phyloP scores from a whole-genome alignment of 345 rosid genomes.

The Syzygium aqueum region DNA sequence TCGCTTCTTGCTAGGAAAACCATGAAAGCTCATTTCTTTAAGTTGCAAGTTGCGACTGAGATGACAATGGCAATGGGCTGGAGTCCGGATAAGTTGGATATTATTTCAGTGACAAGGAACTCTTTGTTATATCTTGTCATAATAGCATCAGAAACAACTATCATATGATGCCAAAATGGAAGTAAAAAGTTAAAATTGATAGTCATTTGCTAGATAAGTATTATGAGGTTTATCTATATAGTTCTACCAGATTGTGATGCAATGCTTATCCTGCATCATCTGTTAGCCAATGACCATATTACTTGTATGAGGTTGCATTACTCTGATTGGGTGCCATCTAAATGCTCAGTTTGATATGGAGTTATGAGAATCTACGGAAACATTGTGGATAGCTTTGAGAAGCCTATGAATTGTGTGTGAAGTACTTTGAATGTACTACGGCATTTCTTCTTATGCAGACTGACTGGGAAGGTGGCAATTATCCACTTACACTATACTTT shows the following conservation, averaged over 20 bases:
- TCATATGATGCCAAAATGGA: not conserved
- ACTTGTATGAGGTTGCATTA: not conserved
- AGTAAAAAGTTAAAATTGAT: not conserved
- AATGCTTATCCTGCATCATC: not conserved
- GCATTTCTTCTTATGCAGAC: slow-evolving; percentile 34
- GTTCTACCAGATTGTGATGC: not conserved
- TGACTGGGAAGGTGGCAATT: slow-evolving; percentile 86
- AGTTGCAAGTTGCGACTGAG: not conserved
- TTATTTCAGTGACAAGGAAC: not conserved
- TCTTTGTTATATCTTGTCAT: not conserved
- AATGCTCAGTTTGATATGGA: not conserved
- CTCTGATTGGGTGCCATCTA: not conserved
- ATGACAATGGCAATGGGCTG: not conserved
- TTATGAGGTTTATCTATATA: not conserved
- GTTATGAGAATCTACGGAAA: not conserved
- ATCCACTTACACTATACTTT: slow-evolving; percentile 65
- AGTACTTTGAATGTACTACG: not conserved
- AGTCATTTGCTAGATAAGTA: not conserved
- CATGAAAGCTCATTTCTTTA: not conserved
- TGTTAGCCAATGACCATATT: not conserved
- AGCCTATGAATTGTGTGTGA: not conserved
- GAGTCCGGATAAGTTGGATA: not conserved
- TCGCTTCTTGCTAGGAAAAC: not conserved
- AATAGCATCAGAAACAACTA: not conserved
- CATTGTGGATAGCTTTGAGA: not conserved